Percentiles rank a stretch among this genome's conserved stretches.
These are phyloP conservation scores for Plasmodium malariae DNA, from an alignment of 169 alveolate species.

Conservation along the genomic window DNA sequence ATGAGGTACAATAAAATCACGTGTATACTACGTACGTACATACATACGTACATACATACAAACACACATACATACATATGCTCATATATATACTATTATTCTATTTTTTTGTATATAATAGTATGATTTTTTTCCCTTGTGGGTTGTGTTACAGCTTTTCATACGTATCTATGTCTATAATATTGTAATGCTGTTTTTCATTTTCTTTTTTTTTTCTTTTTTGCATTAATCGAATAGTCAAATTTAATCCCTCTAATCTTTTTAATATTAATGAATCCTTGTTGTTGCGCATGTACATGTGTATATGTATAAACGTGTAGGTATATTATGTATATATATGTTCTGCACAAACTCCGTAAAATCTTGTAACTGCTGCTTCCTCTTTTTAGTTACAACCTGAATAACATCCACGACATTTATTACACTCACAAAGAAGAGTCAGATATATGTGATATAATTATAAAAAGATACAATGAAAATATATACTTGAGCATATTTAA, in stretches of 20 bases:
- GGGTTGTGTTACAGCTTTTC: neutral
- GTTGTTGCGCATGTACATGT: neutral
- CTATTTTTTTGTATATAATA: neutral
- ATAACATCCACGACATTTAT: conserved; percentile 55
- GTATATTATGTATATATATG: neutral
- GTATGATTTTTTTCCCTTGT: neutral
- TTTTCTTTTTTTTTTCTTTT: conserved; percentile 1
- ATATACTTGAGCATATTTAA: conserved; percentile 54
- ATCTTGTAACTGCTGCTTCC: neutral
- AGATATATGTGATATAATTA: conserved; percentile 37
- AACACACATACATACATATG: neutral
- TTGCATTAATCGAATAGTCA: too few species aligned
- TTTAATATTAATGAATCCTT: too few species aligned
- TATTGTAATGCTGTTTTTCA: too few species aligned
- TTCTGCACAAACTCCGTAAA: too few species aligned
- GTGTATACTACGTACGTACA: neutral
- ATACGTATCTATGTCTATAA: neutral
- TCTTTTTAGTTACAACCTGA: conserved; percentile 16
- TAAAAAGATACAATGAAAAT: conserved; percentile 53
- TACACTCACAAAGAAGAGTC: conserved; percentile 57
- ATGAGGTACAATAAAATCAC: conserved; percentile 1
- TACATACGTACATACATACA: neutral
- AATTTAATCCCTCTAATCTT: too few species aligned
- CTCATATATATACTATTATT: neutral
- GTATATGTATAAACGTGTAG: neutral